Conservation (phyloP, 371 early-diverging fungal genomes). For the Mucor velutinosus region DNA sequence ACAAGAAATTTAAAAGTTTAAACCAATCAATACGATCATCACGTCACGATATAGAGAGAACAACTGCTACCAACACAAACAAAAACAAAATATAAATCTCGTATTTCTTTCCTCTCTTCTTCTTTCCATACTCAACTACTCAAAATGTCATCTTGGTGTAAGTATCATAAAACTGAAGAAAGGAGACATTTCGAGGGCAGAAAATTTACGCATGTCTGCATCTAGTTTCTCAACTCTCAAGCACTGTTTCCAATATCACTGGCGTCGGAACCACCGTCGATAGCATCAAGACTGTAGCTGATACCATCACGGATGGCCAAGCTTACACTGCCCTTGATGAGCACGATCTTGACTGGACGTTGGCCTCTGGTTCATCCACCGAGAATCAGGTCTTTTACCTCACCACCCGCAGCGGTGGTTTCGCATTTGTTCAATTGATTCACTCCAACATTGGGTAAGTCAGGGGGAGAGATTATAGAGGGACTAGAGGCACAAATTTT, state of each 20-base stretch:
- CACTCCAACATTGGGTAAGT: slow-evolving; percentile 82
- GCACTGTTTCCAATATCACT: slow-evolving; percentile 53
- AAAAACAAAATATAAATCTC: neutral
- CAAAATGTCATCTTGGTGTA: slow-evolving; percentile 35
- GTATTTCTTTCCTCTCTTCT: neutral
- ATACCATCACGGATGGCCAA: slow-evolving; percentile 58
- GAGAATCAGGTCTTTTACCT: slow-evolving; percentile 91
- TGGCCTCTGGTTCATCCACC: slow-evolving; percentile 76
- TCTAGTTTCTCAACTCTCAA: slow-evolving; percentile 50
- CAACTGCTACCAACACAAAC: neutral
- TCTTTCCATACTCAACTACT: neutral
- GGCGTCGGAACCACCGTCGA: slow-evolving; percentile 41
- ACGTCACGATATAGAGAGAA: neutral
- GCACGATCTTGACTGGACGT: slow-evolving; percentile 75
- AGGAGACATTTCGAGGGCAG: neutral
- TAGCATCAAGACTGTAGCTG: slow-evolving; percentile 52
- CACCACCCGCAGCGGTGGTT: slow-evolving; percentile 71
- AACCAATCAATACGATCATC: neutral
- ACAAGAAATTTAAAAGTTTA: neutral
- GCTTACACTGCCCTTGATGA: slow-evolving; percentile 61
- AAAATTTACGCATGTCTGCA: no score
- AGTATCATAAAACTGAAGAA: neutral
- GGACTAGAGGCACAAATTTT: neutral
- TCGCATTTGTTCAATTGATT: slow-evolving; percentile 83
- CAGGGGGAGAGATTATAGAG: neutral